phyloP scores from a whole-genome alignment of 2,329 filamentous ascomycete genomes.

The Cladosporium phlei region DNA sequence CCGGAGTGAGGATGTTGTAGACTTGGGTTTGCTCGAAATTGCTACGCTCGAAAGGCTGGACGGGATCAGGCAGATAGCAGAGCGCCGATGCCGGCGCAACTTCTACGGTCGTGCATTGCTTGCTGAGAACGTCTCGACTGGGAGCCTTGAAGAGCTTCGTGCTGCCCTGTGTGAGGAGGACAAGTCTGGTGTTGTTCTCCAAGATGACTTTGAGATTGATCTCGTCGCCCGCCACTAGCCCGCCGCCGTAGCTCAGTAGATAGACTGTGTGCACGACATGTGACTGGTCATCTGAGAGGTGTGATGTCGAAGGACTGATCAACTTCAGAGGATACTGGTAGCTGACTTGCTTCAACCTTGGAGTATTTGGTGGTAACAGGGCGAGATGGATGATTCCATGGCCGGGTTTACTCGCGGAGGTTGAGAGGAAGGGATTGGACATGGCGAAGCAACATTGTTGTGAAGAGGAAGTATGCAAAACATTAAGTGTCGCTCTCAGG shows the following conservation, averaged over 20 bases:
- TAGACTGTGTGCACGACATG: conserved; percentile 71
- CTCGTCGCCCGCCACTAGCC: conserved; percentile 80
- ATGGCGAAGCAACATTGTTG: conserved; percentile 22
- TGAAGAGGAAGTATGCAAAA: neutral
- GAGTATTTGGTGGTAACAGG: conserved; percentile 65
- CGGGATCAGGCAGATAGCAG: conserved; percentile 77
- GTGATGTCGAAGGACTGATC: conserved; percentile 69
- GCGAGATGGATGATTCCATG: conserved; percentile 72
- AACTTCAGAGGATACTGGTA: conserved; percentile 96
- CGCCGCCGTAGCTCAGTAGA: conserved; percentile 88
- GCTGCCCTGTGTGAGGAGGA: conserved; percentile 63
- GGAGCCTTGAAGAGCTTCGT: conserved; percentile 92
- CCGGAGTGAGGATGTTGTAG: conserved; percentile 50
- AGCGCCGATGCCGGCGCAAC: conserved; percentile 49
- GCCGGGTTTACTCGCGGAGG: conserved; percentile 70
- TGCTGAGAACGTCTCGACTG: conserved; percentile 36
- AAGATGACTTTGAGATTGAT: conserved; percentile 69
- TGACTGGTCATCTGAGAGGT: conserved; percentile 32
- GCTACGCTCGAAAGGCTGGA: conserved; percentile 82
- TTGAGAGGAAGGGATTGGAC: conserved; percentile 68
- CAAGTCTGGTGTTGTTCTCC: conserved; percentile 59
- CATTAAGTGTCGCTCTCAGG: neutral
- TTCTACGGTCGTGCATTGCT: conserved; percentile 41
- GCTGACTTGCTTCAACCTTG: conserved; percentile 67
- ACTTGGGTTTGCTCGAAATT: conserved; percentile 79